These are phyloP conservation scores for Dovyalis caffra DNA, from an alignment of 345 rosid species.

Conservation along the genomic window DNA sequence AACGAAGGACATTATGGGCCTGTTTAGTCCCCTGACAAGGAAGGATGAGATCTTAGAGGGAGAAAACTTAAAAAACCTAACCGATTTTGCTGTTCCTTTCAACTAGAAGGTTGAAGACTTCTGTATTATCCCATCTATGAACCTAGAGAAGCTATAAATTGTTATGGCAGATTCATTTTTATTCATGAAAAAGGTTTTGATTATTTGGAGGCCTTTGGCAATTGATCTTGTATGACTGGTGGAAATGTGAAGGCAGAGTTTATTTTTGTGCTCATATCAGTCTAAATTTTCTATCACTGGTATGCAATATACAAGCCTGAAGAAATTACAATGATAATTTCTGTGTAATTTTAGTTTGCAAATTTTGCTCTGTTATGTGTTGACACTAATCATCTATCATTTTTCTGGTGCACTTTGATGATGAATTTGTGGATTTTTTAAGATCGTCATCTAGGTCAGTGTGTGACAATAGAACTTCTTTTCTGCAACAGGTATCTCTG, in stretches of 20 bases:
- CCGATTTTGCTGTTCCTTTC: neutral
- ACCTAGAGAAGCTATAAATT: neutral
- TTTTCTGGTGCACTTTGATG: neutral
- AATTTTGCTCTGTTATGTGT: neutral
- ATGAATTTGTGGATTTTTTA: neutral
- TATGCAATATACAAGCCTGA: neutral
- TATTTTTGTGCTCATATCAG: neutral
- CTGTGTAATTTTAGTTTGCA: neutral
- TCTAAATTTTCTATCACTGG: neutral
- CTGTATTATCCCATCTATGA: neutral
- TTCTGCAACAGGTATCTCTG: slow-evolving; percentile 72
- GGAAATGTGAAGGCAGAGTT: neutral
- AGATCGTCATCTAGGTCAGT: neutral
- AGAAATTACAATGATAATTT: neutral
- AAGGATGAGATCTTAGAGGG: neutral
- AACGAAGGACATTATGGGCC: neutral
- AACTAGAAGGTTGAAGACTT: neutral
- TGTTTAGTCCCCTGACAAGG: neutral
- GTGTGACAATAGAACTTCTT: neutral
- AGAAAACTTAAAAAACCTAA: neutral
- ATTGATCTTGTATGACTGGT: neutral
- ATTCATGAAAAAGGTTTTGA: neutral
- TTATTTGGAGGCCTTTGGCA: neutral
- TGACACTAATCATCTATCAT: too few relatives aligned
- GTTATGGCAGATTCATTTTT: neutral